A percentile compares a stretch with the other conserved stretches of the same genome.
phyloP scores from a whole-genome alignment of 768 basidiomycete genomes.

The Leucosporidium creatinivorum region DNA sequence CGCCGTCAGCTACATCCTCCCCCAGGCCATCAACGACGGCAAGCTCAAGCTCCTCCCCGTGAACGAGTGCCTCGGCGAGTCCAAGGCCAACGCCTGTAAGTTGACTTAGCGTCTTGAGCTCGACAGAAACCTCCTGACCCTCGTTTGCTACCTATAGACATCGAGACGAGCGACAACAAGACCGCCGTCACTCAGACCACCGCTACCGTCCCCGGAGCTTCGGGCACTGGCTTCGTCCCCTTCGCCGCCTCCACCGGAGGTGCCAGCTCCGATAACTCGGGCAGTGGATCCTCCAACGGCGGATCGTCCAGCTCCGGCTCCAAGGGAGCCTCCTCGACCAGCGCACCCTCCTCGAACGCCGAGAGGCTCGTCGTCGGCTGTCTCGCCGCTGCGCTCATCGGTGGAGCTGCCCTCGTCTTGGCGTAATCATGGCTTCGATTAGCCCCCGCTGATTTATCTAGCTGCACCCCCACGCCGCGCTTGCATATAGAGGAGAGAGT shows the following conservation, averaged over 20 bases:
- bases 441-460: too few species aligned
- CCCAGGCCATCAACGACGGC: slow-evolving; percentile 63
- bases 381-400: too few species aligned
- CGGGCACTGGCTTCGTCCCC: slow-evolving; percentile 22
- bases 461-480: too few species aligned
- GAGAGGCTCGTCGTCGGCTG: too few species aligned
- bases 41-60: slow-evolving; percentile 66
- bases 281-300: background rate
- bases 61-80: slow-evolving; percentile 57
- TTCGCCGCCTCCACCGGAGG: background rate
- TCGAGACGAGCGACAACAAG: slow-evolving; percentile 23
- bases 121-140: background rate
- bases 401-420: too few species aligned
- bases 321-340: too few species aligned
- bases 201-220: slow-evolving; percentile 17
- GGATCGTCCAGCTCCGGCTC: background rate
- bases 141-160: slow-evolving; percentile 10
- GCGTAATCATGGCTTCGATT: too few species aligned
- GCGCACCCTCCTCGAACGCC: too few species aligned
- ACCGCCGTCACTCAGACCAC: slow-evolving; percentile 6
- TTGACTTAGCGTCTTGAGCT: background rate
- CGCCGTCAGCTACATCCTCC: slow-evolving; percentile 74
- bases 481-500: too few species aligned
- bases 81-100: slow-evolving; percentile 54
- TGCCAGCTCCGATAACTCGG: background rate